Evolutionary conservation across 495 filamentous ascomycete species (phyloP).

Genomic region (Aspergillus haitiensis): DNA sequence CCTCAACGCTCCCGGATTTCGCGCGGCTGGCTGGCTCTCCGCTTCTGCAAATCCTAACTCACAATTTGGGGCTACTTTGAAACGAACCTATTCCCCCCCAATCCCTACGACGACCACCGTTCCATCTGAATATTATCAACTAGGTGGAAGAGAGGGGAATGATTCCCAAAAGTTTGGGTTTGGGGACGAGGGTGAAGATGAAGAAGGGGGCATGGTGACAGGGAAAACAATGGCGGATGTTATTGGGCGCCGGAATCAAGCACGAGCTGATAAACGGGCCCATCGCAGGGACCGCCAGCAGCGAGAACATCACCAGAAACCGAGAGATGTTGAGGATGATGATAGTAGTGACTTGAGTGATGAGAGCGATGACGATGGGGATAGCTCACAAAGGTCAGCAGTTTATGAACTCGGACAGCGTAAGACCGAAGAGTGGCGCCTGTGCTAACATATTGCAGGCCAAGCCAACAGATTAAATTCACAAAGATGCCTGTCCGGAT

Average conservation of each 20-base stretch:
- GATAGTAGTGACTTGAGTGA: conserved; percentile 97
- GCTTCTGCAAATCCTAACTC: conserved; percentile 52
- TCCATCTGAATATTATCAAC: conserved; percentile 78
- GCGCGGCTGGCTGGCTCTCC: conserved; percentile 87
- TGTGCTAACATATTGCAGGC: conserved; percentile 39
- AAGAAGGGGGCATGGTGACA: conserved; percentile 79
- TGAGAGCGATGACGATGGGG: conserved; percentile 88
- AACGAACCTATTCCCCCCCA: conserved; percentile 91
- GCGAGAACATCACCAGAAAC: conserved; percentile 55
- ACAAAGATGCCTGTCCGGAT: conserved; percentile 88
- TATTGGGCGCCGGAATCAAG: conserved; percentile 62
- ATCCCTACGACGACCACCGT: conserved; percentile 76
- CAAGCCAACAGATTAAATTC: conserved; percentile 85
- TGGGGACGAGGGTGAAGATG: conserved; percentile 71
- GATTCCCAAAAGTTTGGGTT: conserved; percentile 34
- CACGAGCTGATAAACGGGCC: conserved; percentile 49
- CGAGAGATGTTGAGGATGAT: conserved; percentile 86
- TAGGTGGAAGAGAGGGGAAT: conserved; percentile 37
- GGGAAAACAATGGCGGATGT: conserved; percentile 73
- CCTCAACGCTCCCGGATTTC: conserved; percentile 92
- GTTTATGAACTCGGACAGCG: not conserved
- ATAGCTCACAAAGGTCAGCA: conserved; percentile 47
- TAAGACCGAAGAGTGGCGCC: not conserved
- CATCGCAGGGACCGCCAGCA: conserved; percentile 43
- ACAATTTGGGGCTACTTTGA: conserved; percentile 62